Evolutionary conservation across 257 asterid species (phyloP).

Genomic region (Forsythia viridissima): DNA sequence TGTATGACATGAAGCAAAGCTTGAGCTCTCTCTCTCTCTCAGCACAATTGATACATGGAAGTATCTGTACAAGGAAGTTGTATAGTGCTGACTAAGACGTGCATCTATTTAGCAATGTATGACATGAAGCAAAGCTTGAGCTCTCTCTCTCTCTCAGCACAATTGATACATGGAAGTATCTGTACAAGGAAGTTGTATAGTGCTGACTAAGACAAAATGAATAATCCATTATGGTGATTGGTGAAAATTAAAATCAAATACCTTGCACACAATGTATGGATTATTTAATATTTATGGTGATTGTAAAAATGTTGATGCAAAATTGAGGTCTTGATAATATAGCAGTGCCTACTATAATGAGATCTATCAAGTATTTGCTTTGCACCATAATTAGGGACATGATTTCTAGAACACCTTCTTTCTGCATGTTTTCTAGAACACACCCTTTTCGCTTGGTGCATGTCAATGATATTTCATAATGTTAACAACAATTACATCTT

Average conservation of each 20-base stretch:
- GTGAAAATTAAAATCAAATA: neutral
- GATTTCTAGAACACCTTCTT: neutral
- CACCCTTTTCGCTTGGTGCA: neutral
- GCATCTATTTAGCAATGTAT: neutral
- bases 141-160: neutral
- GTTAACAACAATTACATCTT: neutral
- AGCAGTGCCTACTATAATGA: neutral
- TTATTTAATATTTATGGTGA: neutral
- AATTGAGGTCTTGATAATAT: neutral
- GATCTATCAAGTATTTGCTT: too few species aligned
- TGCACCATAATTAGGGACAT: neutral
- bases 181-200: neutral
- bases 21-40: neutral
- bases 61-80: too few species aligned
- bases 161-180: neutral
- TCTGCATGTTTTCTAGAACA: neutral
- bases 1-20: neutral
- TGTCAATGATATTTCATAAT: neutral
- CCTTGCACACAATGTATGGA: neutral
- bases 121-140: neutral
- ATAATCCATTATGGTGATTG: neutral
- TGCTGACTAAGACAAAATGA: neutral
- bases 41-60: neutral
- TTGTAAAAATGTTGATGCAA: neutral
- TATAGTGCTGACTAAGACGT: too few species aligned